Conservation (phyloP, 495 filamentous ascomycete genomes). For the Aspergillus haitiensis region DNA sequence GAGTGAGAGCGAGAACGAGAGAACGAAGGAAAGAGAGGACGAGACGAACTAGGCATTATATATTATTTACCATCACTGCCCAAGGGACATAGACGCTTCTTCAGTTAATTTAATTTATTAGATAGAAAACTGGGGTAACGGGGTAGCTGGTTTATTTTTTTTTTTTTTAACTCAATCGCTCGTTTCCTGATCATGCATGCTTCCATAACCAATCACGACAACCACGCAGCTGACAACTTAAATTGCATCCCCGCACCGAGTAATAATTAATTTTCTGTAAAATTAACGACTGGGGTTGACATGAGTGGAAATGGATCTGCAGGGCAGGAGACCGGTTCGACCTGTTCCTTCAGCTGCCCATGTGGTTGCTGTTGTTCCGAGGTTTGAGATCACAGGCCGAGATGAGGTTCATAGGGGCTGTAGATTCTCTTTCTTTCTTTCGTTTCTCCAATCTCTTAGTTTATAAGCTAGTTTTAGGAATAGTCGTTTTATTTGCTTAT, state of each 20-base stretch:
- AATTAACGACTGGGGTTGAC: not conserved
- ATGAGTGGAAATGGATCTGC: not conserved
- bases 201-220: no score
- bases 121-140: not conserved
- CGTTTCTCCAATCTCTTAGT: no score
- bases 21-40: not conserved
- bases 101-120: not conserved
- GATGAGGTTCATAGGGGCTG: no score
- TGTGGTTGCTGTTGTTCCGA: slow-evolving; percentile 1
- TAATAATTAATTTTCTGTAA: not conserved
- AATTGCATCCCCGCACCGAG: not conserved
- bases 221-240: not conserved
- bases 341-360: not conserved
- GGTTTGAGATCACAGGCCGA: not conserved
- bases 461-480: no score
- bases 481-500: no score
- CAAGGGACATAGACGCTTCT: not conserved
- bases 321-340: not conserved
- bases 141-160: no score
- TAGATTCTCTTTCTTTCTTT: no score
- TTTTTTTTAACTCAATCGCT: not conserved
- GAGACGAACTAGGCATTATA: not conserved
- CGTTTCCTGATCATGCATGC: not conserved
- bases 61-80: no score
- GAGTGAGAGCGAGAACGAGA: not conserved